Evolutionary conservation across 2,329 filamentous ascomycete genomes (phyloP).

Genomic region (Colletotrichum orbiculare): DNA sequence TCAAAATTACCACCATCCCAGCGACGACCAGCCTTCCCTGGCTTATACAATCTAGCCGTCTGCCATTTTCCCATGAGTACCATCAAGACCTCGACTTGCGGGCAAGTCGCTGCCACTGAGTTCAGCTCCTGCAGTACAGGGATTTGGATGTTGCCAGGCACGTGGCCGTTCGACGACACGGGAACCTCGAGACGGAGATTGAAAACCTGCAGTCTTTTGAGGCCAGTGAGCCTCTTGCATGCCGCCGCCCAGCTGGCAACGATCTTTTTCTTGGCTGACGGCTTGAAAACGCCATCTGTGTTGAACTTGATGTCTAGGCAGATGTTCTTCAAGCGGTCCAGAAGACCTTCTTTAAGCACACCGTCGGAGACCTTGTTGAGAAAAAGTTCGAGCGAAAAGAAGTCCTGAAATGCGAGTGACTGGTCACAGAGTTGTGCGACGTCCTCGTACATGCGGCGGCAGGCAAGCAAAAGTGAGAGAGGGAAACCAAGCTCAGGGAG

Average conservation of each 20-base stretch:
- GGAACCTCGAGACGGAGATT: conserved; percentile 7
- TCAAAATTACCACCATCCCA: conserved; percentile 1
- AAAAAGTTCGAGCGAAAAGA: conserved; percentile 8
- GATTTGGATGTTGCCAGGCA: conserved; percentile 1
- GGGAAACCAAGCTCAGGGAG: background rate
- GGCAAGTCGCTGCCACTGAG: background rate
- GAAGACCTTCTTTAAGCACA: background rate
- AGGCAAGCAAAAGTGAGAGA: conserved; percentile 6
- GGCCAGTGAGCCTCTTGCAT: conserved; percentile 10
- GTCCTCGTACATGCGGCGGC: conserved; percentile 22
- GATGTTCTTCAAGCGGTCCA: conserved; percentile 14
- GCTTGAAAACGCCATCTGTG: conserved; percentile 14
- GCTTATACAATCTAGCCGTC: background rate
- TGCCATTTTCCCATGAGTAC: conserved; percentile 19
- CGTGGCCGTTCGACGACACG: conserved; percentile 11
- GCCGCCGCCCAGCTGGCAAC: conserved; percentile 2
- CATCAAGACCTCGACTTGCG: background rate
- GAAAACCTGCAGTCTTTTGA: background rate
- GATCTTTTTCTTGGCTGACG: conserved; percentile 26
- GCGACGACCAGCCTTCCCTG: background rate
- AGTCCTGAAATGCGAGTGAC: conserved; percentile 18
- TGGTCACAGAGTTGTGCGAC: conserved; percentile 24
- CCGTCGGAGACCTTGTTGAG: background rate
- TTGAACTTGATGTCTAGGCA: conserved; percentile 20
- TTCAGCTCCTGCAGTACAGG: conserved; percentile 9